Evolutionary conservation across 1,139 yeast species (phyloP), one percentile per base, ranked within the genome.

Genomic region (Debaryomyces sp.): DNA sequence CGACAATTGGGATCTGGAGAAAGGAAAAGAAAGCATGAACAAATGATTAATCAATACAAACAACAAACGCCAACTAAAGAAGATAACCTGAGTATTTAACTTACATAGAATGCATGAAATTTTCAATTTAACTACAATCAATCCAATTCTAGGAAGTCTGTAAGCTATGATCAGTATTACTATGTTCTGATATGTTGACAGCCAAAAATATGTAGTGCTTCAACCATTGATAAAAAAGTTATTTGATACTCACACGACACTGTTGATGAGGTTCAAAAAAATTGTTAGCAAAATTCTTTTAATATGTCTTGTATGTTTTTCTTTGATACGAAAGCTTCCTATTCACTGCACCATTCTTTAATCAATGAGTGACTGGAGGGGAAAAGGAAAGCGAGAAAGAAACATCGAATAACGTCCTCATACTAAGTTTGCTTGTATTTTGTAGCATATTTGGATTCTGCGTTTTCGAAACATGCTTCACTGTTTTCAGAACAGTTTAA

Each of bases 271-370:
- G 27, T 22, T 32, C 29, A 21, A 30, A 41, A 41, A 41, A 41
- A 30, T 21, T 30, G 30, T 30, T 30, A 15, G 12, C n/a, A 29
- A 22, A 41, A 21, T 41, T n/a, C 7, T 10, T 21, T 41, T 41
- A 15, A 10, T 21, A 12, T 12, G 35, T 41, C 24, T 41, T 36
- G 46, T 51, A 58, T 51, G 62, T 52, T 52, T 53, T 56, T 62
- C 69, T 64, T 66, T 68, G 81, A 78, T 77, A 77, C 82, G 80
- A 73, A 73, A 63, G 83, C 81, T 68, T 72, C 77, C 82, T 75
- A 78, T 78, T 78, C 82, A 78, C 83, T 78, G 82, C 82, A 77
- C 81, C 81, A 70, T 70, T 69, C 70, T 38, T 55, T 54, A 53
- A 47, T 52, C 56, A 58, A 65, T 78, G 78, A 73, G 64, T 71